phyloP scores from a whole-genome alignment of 1,139 yeast genomes.

The Candida albicans region DNA sequence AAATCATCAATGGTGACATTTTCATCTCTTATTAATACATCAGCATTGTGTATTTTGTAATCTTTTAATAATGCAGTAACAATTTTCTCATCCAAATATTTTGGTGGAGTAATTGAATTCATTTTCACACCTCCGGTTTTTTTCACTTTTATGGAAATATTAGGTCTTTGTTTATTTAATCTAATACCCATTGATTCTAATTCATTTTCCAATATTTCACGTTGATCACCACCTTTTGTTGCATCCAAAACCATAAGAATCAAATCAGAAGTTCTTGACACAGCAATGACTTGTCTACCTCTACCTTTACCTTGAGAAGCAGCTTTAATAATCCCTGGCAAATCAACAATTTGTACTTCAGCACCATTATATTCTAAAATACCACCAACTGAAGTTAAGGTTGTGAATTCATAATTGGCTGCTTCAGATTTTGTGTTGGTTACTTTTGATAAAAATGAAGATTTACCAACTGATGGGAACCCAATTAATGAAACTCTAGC shows the following conservation, averaged over 20 bases:
- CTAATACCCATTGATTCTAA: constrained; percentile 93
- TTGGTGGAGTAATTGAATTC: constrained; percentile 79
- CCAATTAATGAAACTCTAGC: constrained; percentile 95
- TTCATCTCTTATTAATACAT: constrained; percentile 86
- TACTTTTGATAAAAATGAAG: constrained; percentile 80
- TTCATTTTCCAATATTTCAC: constrained; percentile 83
- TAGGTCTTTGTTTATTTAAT: constrained; percentile 78
- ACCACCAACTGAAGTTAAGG: constrained; percentile 95
- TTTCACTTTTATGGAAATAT: constrained; percentile 74
- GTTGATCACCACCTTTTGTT: constrained; percentile 86
- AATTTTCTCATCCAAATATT: constrained; percentile 76
- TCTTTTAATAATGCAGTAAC: constrained; percentile 78
- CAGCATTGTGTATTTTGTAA: constrained; percentile 90
- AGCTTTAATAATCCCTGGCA: constrained; percentile 96
- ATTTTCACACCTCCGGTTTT: constrained; percentile 91
- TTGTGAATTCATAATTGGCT: constrained; percentile 93
- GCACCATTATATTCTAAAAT: constrained; percentile 94
- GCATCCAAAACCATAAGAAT: constrained; percentile 95
- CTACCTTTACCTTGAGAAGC: constrained; percentile 98
- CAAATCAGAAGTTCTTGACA: constrained; percentile 92
- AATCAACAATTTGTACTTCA: constrained; percentile 91
- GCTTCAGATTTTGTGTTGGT: constrained; percentile 94
- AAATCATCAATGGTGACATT: constrained; percentile 90
- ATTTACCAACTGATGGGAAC: constrained; percentile 96
- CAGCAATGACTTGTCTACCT: constrained; percentile 95